These are phyloP conservation scores for Kurtzmaniella cleridarum DNA, from an alignment of 805 yeast species.

Conservation along the genomic window DNA sequence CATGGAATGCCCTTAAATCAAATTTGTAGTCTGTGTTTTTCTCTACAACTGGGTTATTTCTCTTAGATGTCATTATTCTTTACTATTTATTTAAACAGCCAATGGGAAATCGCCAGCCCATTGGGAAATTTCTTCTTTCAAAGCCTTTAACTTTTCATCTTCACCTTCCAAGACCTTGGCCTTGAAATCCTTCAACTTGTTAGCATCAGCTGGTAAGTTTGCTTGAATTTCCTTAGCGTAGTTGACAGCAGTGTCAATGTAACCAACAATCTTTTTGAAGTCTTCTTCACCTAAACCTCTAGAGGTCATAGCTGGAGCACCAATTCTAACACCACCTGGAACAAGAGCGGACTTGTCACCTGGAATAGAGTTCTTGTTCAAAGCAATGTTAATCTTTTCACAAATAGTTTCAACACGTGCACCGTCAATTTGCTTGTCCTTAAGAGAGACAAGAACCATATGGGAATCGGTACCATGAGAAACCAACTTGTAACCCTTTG, in stretches of 20 bases:
- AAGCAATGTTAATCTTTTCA: conserved; percentile 88
- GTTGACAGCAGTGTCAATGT: conserved; percentile 73
- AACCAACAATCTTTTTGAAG: conserved; percentile 73
- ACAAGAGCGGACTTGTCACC: conserved; percentile 94
- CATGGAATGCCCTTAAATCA: no score
- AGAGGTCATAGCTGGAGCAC: conserved; percentile 98
- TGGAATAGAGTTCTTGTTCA: conserved; percentile 94
- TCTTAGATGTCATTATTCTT: no score
- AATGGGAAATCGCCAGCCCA: conserved; percentile 91
- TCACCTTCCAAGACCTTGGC: conserved; percentile 67
- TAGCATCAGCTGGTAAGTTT: conserved; percentile 83
- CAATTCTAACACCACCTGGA: conserved; percentile 95
- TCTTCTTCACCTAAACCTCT: conserved; percentile 82
- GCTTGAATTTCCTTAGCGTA: conserved; percentile 74
- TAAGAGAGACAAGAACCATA: conserved; percentile 78
- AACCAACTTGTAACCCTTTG: conserved; percentile 71
- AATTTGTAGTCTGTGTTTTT: no score
- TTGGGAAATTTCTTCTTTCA: conserved; percentile 72
- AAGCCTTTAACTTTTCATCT: conserved; percentile 53
- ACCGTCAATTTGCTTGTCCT: conserved; percentile 81
- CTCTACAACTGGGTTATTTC: no score
- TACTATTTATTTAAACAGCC: conserved; percentile 22
- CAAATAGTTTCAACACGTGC: conserved; percentile 90
- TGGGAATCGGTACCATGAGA: conserved; percentile 95
- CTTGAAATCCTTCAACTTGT: conserved; percentile 95